Percentiles rank a stretch among this genome's conserved stretches.
Evolutionary conservation across 345 rosid species (phyloP).

Genomic region (Eucalyptus virginea): DNA sequence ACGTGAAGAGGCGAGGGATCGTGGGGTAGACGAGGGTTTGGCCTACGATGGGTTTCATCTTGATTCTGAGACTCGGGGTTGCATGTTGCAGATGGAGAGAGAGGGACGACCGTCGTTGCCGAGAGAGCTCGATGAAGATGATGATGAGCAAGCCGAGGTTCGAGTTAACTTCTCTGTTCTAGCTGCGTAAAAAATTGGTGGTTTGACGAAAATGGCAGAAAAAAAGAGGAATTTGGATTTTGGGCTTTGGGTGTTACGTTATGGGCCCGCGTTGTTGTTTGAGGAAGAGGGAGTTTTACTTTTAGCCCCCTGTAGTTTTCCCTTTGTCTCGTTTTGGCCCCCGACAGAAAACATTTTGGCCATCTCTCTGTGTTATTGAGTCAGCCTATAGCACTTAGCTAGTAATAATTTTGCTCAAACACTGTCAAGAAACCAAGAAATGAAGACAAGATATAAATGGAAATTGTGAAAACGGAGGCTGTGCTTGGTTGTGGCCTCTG

Average conservation of each 20-base stretch:
- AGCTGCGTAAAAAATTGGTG: not conserved
- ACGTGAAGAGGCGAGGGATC: not conserved
- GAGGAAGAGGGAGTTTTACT: not conserved
- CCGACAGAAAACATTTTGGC: not conserved
- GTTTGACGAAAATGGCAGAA: not conserved
- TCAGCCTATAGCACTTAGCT: not conserved
- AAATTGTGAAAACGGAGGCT: not conserved
- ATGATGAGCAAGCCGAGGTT: not conserved
- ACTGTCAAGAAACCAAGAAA: not conserved
- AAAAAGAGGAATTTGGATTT: not conserved
- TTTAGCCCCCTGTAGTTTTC: not conserved
- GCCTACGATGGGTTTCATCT: not conserved
- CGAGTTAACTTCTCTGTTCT: not conserved
- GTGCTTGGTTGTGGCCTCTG: not conserved
- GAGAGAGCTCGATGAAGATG: not conserved
- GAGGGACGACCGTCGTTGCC: not conserved
- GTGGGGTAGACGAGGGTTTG: not conserved
- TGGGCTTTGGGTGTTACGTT: not conserved
- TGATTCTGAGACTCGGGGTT: not conserved
- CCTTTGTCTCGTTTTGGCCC: not conserved
- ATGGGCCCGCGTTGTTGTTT: not conserved
- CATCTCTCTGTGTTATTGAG: not conserved
- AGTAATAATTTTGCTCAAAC: not conserved
- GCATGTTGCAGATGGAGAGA: not conserved
- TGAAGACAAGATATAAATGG: not conserved